A percentile compares a stretch with the other conserved stretches of the same genome.
These are phyloP conservation scores for Fistulifera pelliculosa DNA, from an alignment of 108 stramenopile genomes.

Conservation along the genomic window DNA sequence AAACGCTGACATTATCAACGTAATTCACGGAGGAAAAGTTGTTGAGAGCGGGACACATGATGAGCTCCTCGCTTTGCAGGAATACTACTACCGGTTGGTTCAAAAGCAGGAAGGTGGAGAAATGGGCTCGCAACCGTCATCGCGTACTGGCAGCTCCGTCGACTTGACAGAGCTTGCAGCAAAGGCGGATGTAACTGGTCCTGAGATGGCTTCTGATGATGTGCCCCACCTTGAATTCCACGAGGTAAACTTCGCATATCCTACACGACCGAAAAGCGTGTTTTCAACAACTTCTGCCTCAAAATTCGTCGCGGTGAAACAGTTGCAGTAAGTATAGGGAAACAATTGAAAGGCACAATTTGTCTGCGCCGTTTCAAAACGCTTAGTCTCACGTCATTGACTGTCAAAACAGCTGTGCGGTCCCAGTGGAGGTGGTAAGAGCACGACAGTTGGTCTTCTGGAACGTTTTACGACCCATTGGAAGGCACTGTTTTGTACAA, in stretches of 20 bases:
- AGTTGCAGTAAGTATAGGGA: too few species aligned
- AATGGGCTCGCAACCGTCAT: background rate
- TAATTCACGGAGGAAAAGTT: slow-evolving; percentile 70
- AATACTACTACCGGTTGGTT: slow-evolving; percentile 59
- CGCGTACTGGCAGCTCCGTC: slow-evolving; percentile 8
- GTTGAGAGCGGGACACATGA: slow-evolving; percentile 91
- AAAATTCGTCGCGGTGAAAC: slow-evolving; percentile 43
- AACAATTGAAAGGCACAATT: too few species aligned
- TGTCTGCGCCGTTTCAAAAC: too few species aligned
- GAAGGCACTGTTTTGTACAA: slow-evolving; percentile 59
- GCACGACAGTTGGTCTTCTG: slow-evolving; percentile 30
- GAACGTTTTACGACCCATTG: slow-evolving; percentile 73
- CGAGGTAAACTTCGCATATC: slow-evolving; percentile 50
- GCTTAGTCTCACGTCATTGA: too few species aligned
- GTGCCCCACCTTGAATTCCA: slow-evolving; percentile 33
- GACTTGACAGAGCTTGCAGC: slow-evolving; percentile 3
- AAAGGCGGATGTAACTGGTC: background rate
- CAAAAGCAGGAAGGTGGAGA: slow-evolving; percentile 44
- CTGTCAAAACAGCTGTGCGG: too few species aligned
- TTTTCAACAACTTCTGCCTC: slow-evolving; percentile 48
- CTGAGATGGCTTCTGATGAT: slow-evolving; percentile 7
- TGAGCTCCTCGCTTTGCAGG: slow-evolving; percentile 44
- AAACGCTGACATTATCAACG: slow-evolving; percentile 87
- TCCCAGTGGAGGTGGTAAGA: slow-evolving; percentile 57
- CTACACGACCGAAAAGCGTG: slow-evolving; percentile 37